A percentile compares a stretch with the other conserved stretches of the same genome.
These are phyloP conservation scores for Coemansia sp. DNA, from an alignment of 192 early-diverging fungal species.

Conservation along the genomic window DNA sequence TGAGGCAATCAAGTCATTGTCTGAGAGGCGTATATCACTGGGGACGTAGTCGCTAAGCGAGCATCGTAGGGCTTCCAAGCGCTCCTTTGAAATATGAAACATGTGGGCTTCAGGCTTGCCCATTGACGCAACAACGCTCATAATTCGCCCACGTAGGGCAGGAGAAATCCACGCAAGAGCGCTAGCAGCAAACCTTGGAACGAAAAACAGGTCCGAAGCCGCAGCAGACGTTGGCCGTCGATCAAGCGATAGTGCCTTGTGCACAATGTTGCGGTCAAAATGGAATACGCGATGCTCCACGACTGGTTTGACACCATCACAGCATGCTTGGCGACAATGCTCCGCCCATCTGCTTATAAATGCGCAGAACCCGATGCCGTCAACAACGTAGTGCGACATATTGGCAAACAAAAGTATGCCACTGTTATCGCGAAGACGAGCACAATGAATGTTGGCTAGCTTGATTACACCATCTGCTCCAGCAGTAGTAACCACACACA, in stretches of 20 bases:
- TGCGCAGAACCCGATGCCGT: slow-evolving; percentile 8
- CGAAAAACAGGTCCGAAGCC: neutral
- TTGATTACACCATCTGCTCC: slow-evolving; percentile 12
- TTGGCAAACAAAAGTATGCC: slow-evolving; percentile 24
- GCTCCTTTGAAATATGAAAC: slow-evolving; percentile 10
- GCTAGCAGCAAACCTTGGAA: neutral
- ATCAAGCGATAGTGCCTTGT: neutral
- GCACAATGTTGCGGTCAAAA: neutral
- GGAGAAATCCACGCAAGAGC: slow-evolving; percentile 16
- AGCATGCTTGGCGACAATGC: neutral
- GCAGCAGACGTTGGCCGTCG: neutral
- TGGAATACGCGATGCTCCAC: neutral
- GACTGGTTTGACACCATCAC: too few relatives aligned
- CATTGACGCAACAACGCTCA: neutral
- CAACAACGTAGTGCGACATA: slow-evolving; percentile 21
- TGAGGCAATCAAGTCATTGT: neutral
- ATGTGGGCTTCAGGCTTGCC: slow-evolving; percentile 2
- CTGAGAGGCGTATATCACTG: neutral
- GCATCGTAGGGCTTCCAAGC: neutral
- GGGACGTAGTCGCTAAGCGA: neutral
- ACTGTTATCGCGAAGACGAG: slow-evolving; percentile 20
- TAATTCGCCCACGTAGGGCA: slow-evolving; percentile 1
- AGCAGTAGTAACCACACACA: neutral
- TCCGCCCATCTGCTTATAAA: slow-evolving; percentile 31
- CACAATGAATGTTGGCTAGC: slow-evolving; percentile 13